Conservation (phyloP, 306 rosid genomes). For the Glycyrrhiza uralensis region DNA sequence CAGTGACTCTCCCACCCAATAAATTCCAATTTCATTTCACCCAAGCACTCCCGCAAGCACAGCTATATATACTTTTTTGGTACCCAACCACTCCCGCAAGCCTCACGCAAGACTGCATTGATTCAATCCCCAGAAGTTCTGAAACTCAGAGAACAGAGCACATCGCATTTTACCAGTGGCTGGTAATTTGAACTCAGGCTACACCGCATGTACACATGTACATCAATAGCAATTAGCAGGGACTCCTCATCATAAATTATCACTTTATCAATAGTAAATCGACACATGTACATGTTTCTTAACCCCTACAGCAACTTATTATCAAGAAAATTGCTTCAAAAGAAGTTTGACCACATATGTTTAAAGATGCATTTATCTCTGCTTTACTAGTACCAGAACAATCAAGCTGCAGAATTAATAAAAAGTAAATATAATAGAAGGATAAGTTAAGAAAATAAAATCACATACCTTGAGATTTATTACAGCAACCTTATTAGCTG, state of each 20-base stretch:
- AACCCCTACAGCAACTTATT: not conserved
- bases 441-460: slow-evolving; percentile 1
- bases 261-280: not conserved
- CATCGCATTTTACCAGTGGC: too few relatives aligned
- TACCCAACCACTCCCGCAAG: too few relatives aligned
- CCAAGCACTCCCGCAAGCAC: too few relatives aligned
- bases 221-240: not conserved
- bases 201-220: too few relatives aligned
- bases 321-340: not conserved
- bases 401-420: not conserved
- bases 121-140: too few relatives aligned
- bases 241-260: not conserved
- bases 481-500: slow-evolving; percentile 94
- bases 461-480: slow-evolving; percentile 74
- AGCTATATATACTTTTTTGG: too few relatives aligned
- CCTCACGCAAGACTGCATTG: too few relatives aligned
- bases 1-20: too few relatives aligned
- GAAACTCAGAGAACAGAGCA: too few relatives aligned
- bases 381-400: slow-evolving; percentile 9
- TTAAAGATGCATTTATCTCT: not conserved
- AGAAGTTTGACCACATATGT: not conserved
- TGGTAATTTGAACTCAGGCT: too few relatives aligned
- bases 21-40: too few relatives aligned
- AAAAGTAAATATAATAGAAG: not conserved
- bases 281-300: not conserved